Conservation (phyloP, 257 asterid species). For the Ballota nigra region DNA sequence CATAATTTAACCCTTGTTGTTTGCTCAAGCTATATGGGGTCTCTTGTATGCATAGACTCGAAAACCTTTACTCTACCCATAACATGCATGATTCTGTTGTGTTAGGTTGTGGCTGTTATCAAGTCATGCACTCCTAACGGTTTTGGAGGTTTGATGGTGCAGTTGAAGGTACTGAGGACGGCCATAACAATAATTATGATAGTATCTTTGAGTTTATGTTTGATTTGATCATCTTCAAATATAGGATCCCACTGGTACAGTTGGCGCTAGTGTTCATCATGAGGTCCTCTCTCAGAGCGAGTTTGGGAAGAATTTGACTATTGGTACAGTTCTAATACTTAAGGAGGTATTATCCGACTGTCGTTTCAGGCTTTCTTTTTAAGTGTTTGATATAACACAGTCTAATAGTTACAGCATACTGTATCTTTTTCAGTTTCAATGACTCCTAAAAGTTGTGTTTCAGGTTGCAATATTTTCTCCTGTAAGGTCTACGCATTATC, state of each 20-base stretch:
- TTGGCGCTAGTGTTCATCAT: constrained; percentile 82
- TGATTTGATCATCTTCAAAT: constrained; percentile 27
- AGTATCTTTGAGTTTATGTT: constrained; percentile 4
- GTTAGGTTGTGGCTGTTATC: constrained; percentile 80
- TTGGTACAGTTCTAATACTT: constrained; percentile 75
- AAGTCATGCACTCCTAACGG: constrained; percentile 74
- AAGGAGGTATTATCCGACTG: constrained; percentile 51
- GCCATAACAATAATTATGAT: neutral
- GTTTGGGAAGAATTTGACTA: constrained; percentile 52
- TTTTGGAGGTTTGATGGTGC: constrained; percentile 71
- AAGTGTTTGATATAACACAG: neutral
- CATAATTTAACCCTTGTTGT: neutral
- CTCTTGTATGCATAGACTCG: neutral
- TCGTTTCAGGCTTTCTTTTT: constrained; percentile 1
- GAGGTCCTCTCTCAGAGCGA: constrained; percentile 57
- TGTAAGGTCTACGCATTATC: constrained; percentile 58
- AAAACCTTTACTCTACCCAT: neutral
- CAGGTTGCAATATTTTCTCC: constrained; percentile 87
- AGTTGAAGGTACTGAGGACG: constrained; percentile 57
- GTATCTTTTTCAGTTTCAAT: constrained; percentile 20
- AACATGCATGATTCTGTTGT: constrained; percentile 26
- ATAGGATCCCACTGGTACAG: constrained; percentile 91
- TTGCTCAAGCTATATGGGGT: constrained; percentile 7
- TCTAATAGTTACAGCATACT: constrained; percentile 7
- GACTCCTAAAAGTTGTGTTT: constrained; percentile 30